Evolutionary conservation across 75 land plant genomes (phyloP).

Genomic region (Sequoiadendron giganteum): DNA sequence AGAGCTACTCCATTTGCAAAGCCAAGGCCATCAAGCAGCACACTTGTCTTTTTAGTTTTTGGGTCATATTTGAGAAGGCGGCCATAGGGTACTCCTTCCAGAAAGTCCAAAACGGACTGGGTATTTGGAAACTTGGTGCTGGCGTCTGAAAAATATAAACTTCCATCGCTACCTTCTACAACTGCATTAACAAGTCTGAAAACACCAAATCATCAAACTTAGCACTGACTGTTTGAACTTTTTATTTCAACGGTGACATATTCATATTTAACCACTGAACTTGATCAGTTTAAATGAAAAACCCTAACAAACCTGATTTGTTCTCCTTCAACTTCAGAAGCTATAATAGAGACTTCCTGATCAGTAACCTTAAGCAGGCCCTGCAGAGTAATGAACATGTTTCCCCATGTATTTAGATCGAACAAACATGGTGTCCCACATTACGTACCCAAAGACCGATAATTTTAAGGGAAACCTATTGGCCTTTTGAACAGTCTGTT

Average conservation of each 20-base stretch:
- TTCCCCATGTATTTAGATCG: not conserved
- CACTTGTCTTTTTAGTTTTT: constrained; percentile 31
- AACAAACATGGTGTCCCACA: not conserved
- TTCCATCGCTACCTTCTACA: constrained; percentile 61
- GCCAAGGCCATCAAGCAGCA: constrained; percentile 35
- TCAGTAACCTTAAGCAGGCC: constrained; percentile 59
- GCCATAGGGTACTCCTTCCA: constrained; percentile 70
- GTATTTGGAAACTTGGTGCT: constrained; percentile 43
- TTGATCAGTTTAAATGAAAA: not conserved
- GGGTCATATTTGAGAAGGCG: constrained; percentile 80
- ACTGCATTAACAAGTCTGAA: constrained; percentile 69
- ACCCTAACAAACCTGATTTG: constrained; percentile 40
- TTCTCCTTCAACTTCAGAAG: constrained; percentile 48
- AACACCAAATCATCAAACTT: not conserved
- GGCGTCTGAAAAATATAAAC: constrained; percentile 74
- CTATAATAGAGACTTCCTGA: constrained; percentile 32
- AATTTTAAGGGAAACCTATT: too few species aligned
- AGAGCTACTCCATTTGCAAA: constrained; percentile 86
- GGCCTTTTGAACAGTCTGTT: too few species aligned
- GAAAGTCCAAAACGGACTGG: constrained; percentile 41
- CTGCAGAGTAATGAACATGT: constrained; percentile 19
- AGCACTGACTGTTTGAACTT: not conserved
- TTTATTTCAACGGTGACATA: constrained; percentile 30
- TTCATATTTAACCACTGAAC: constrained; percentile 24
- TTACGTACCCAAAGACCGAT: not conserved